These are phyloP conservation scores for Pythium guiyangense DNA, from an alignment of 352 stramenopile genomes.

Conservation along the genomic window DNA sequence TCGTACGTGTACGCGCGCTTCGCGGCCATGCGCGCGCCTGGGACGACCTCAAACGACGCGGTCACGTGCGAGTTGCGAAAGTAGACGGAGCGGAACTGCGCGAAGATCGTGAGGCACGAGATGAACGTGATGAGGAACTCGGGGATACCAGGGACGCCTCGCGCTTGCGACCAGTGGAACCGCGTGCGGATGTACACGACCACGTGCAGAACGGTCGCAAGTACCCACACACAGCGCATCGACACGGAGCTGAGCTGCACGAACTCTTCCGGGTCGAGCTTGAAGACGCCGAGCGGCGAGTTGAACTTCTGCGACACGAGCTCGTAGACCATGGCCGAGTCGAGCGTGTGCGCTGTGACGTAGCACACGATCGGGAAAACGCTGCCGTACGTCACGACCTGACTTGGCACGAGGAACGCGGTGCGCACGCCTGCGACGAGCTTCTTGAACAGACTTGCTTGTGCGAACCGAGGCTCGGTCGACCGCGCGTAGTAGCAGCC, in stretches of 20 bases:
- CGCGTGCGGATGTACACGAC: slow-evolving; percentile 7
- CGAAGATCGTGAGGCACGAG: slow-evolving; percentile 9
- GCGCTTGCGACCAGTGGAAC: slow-evolving; percentile 10
- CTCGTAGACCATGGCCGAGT: slow-evolving; percentile 15
- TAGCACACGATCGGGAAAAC: slow-evolving; percentile 17
- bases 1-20: slow-evolving; percentile 2
- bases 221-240: slow-evolving; percentile 16
- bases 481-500: slow-evolving; percentile 7
- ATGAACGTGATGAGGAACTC: slow-evolving; percentile 23
- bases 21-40: background rate
- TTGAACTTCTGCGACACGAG: slow-evolving; percentile 7
- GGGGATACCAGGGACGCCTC: slow-evolving; percentile 15
- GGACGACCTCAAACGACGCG: slow-evolving; percentile 1
- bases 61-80: slow-evolving; percentile 10
- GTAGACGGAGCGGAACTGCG: slow-evolving; percentile 5
- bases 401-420: slow-evolving; percentile 15
- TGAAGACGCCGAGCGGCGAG: slow-evolving; percentile 8
- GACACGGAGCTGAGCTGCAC: slow-evolving; percentile 8
- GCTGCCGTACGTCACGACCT: slow-evolving; percentile 14
- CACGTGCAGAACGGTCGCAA: slow-evolving; percentile 14
- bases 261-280: slow-evolving; percentile 11
- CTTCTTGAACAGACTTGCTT: background rate
- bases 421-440: slow-evolving; percentile 1
- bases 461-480: background rate
- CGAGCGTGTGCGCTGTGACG: slow-evolving; percentile 12